Evolutionary conservation across 305 asterid species (phyloP), one percentile per base, ranked within the genome.

Genomic region (Rubia peregrina): DNA sequence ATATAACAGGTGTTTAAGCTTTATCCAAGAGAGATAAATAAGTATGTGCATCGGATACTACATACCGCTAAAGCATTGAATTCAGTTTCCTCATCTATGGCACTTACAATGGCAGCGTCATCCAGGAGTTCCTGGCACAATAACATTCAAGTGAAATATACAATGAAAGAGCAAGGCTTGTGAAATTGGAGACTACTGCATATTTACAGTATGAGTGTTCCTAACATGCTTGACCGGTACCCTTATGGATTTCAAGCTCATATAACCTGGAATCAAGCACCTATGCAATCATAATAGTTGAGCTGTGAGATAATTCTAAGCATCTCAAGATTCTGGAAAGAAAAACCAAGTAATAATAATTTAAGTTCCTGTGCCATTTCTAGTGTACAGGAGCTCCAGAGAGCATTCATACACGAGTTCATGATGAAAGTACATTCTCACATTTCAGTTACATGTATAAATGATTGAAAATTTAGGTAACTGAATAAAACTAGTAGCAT

Each of bases 41-140:
- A 42, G 11, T 44, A 55, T 17, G 9, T n/a, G 36, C 36, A 42
- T 41, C 11, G 19, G 26, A 22, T 60, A 70, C 36, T 62, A 77
- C 86, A 21, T 86, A 94, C 99, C 95, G 90, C 97, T 70, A 94
- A 87, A 74, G 99, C 99, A 62, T 94, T 94, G 83, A 94, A 94
- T 80, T 94, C 99, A 4, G 97, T 91, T 85, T 94, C 99, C 82
- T 94, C 98, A n/a, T 94, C 99, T 76, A 94, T 89, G 74, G 90
- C 86, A 43, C 96, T 83, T 61, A 86, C 83, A 67, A 87, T 70
- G 63, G 92, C 92, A 55, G 92, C 92, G 75, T 91, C 99, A 30
- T 89, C 96, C 92, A 94, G 75, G 67, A 88, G 87, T 80, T 94
- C 98, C 98, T 94, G 90, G 30, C 53, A 68, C 46, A 61, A 49